Evolutionary conservation across 2,329 filamentous ascomycete species (phyloP).

Genomic region (Aphanocladium album): DNA sequence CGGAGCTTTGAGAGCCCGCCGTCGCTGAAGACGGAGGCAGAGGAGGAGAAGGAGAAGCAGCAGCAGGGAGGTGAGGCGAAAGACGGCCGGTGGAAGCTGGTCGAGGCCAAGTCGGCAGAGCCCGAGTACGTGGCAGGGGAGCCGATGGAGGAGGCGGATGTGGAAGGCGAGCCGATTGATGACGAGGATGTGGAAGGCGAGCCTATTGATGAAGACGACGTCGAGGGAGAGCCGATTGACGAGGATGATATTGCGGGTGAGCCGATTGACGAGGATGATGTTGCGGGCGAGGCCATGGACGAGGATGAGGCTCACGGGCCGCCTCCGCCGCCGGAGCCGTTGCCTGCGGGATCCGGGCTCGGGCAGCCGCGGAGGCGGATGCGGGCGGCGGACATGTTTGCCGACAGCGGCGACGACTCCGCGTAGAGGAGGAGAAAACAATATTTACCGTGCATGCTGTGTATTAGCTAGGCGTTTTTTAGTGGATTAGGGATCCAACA

Average conservation of each 20-base stretch:
- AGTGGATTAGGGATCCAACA: too few species aligned
- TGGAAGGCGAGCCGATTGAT: slow-evolving; percentile 39
- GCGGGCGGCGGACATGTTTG: slow-evolving; percentile 83
- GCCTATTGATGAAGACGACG: slow-evolving; percentile 38
- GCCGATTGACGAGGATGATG: slow-evolving; percentile 38
- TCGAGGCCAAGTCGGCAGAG: slow-evolving; percentile 33
- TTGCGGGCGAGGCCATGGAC: slow-evolving; percentile 36
- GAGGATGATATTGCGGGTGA: slow-evolving; percentile 45
- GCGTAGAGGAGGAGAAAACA: not conserved
- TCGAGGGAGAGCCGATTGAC: slow-evolving; percentile 33
- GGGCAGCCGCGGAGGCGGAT: slow-evolving; percentile 54
- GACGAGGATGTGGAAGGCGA: slow-evolving; percentile 46
- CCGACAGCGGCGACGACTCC: slow-evolving; percentile 56
- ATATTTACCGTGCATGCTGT: too few species aligned
- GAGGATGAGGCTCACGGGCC: slow-evolving; percentile 33
- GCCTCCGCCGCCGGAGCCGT: slow-evolving; percentile 22
- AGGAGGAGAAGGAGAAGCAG: slow-evolving; percentile 26
- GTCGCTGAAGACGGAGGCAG: slow-evolving; percentile 20
- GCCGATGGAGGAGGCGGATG: slow-evolving; percentile 41
- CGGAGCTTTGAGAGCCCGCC: slow-evolving; percentile 68
- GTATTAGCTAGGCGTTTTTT: not conserved
- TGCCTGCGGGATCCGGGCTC: slow-evolving; percentile 13
- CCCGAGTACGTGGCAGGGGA: slow-evolving; percentile 42
- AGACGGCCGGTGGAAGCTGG: slow-evolving; percentile 46
- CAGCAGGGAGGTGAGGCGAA: slow-evolving; percentile 27